Conservation (phyloP, 371 early-diverging fungal species). For the Mucor circinelloides region DNA sequence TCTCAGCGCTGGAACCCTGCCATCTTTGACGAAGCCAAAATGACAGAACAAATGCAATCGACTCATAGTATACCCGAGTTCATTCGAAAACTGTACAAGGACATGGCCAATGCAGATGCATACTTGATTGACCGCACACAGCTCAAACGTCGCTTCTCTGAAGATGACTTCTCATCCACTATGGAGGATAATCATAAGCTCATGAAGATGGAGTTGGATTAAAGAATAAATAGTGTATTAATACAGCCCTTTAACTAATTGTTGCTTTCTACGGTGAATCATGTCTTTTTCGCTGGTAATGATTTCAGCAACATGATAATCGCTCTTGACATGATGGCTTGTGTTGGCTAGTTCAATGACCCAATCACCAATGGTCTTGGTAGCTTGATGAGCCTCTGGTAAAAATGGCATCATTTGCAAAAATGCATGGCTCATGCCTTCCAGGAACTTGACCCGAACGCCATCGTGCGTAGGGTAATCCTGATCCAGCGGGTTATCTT, state of each 20-base stretch:
- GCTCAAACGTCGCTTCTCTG: neutral
- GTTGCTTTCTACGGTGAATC: slow-evolving; percentile 44
- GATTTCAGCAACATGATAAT: slow-evolving; percentile 38
- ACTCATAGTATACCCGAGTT: slow-evolving; percentile 31
- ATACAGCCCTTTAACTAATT: slow-evolving; percentile 40
- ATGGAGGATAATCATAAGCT: neutral
- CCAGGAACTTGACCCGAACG: slow-evolving; percentile 70
- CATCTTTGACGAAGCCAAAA: slow-evolving; percentile 39
- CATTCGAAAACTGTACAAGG: slow-evolving; percentile 36
- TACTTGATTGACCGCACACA: neutral
- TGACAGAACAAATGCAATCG: slow-evolving; percentile 36
- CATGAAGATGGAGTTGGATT: slow-evolving; percentile 26
- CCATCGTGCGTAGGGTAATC: slow-evolving; percentile 20
- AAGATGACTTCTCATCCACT: neutral
- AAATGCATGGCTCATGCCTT: slow-evolving; percentile 94
- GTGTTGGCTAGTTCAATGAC: slow-evolving; percentile 37
- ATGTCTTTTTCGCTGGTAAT: slow-evolving; percentile 49
- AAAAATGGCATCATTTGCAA: slow-evolving; percentile 87
- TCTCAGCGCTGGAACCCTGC: slow-evolving; percentile 34
- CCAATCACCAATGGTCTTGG: slow-evolving; percentile 74
- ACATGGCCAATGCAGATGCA: slow-evolving; percentile 20
- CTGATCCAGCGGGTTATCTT: slow-evolving; percentile 26
- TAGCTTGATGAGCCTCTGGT: slow-evolving; percentile 80
- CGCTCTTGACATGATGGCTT: neutral
- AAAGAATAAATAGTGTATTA: slow-evolving; percentile 7